These are phyloP conservation scores for Kwoniella sp. DNA, from an alignment of 768 basidiomycete genomes.

Conservation along the genomic window DNA sequence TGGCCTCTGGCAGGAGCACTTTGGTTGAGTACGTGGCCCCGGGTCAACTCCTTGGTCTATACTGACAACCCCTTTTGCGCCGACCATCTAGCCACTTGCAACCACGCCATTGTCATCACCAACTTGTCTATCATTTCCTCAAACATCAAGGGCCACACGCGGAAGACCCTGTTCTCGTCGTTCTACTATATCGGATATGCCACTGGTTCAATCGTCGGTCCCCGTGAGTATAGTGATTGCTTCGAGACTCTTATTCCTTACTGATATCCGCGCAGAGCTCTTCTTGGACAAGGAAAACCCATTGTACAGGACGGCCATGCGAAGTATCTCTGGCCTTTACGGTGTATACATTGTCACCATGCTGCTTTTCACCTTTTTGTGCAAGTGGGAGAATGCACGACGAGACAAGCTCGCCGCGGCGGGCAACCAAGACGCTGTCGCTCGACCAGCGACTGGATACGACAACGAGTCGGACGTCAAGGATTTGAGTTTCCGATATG, in stretches of 20 bases:
- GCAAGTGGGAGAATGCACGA: conserved; percentile 35
- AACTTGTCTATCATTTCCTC: conserved; percentile 32
- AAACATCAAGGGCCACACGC: conserved; percentile 39
- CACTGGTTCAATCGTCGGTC: conserved; percentile 17
- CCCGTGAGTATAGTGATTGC: conserved; percentile 11
- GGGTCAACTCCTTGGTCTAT: too few relatives aligned
- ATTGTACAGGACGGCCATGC: conserved; percentile 36
- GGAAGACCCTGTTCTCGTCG: conserved; percentile 33
- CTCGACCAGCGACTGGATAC: conserved; percentile 21
- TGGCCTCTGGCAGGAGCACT: conserved; percentile 31
- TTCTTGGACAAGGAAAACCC: conserved; percentile 25
- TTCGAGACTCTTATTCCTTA: background rate
- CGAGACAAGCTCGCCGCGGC: conserved; percentile 36
- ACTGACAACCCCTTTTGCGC: too few relatives aligned
- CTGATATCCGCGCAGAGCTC: conserved; percentile 10
- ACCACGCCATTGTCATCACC: conserved; percentile 31
- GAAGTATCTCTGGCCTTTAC: conserved; percentile 32
- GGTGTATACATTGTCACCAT: conserved; percentile 23
- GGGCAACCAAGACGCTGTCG: conserved; percentile 30
- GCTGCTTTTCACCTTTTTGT: conserved; percentile 27
- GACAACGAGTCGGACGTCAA: conserved; percentile 35
- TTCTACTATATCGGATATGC: conserved; percentile 20
- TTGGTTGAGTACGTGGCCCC: conserved; percentile 22
- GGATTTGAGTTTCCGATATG: conserved; percentile 39
- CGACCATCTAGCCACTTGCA: conserved; percentile 25